These are phyloP conservation scores for Terfezia boudieri DNA, from an alignment of 495 filamentous ascomycete genomes.

Conservation along the genomic window DNA sequence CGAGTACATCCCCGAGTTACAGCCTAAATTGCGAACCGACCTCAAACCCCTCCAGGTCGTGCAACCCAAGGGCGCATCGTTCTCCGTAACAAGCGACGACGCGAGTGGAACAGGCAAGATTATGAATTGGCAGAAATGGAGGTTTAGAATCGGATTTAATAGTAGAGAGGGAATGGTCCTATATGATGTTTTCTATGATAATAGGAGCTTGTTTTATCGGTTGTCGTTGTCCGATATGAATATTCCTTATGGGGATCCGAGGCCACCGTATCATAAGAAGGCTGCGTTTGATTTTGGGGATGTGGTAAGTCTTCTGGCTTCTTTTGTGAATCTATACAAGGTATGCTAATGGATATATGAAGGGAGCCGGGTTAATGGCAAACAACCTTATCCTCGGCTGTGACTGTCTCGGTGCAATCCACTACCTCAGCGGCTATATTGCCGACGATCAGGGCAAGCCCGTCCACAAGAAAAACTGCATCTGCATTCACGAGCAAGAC, in stretches of 20 bases:
- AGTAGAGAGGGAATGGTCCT: conserved; percentile 45
- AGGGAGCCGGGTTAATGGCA: conserved; percentile 47
- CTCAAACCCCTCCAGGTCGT: conserved; percentile 55
- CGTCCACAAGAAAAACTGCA: conserved; percentile 41
- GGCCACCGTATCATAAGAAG: conserved; percentile 52
- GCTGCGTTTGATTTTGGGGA: conserved; percentile 63
- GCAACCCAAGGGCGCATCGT: conserved; percentile 59
- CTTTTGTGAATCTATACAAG: neutral
- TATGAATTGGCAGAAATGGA: conserved; percentile 50
- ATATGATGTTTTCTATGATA: conserved; percentile 49
- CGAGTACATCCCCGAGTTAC: conserved; percentile 55
- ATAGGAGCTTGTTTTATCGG: conserved; percentile 42
- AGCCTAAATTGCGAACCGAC: conserved; percentile 34
- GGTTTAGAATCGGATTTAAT: conserved; percentile 53
- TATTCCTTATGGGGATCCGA: conserved; percentile 54
- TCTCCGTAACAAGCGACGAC: conserved; percentile 28
- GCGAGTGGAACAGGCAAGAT: conserved; percentile 17
- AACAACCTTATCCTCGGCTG: conserved; percentile 52
- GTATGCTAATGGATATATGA: neutral
- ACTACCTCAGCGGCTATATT: conserved; percentile 43
- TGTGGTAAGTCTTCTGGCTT: conserved; percentile 19
- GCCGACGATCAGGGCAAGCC: conserved; percentile 34
- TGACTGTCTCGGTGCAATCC: conserved; percentile 51
- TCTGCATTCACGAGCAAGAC: conserved; percentile 61
- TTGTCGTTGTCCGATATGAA: conserved; percentile 54